Conservation (phyloP, 768 basidiomycete species). For the Mycena belliarum region DNA sequence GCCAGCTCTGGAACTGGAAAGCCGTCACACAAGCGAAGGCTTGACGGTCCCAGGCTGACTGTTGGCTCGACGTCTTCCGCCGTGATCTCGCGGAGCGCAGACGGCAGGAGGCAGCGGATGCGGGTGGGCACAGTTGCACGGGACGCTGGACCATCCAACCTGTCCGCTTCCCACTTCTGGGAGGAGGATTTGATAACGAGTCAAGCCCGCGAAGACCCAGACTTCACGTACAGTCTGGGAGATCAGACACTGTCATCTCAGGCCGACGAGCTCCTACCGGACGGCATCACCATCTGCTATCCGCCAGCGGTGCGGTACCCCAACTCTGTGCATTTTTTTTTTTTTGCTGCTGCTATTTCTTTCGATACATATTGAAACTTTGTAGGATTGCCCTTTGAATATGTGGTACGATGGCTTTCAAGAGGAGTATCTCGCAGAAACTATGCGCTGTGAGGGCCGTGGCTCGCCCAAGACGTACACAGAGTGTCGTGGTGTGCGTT, state of each 20-base stretch:
- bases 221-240: constrained; percentile 3
- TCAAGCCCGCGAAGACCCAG: not conserved
- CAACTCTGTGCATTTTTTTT: too few relatives aligned
- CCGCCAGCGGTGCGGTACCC: not conserved
- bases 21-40: not conserved
- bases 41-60: not conserved
- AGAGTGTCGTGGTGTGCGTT: not conserved
- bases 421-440: not conserved
- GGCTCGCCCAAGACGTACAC: not conserved
- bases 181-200: not conserved
- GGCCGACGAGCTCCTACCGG: not conserved
- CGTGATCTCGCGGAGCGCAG: not conserved
- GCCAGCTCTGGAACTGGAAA: too few relatives aligned
- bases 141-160: not conserved
- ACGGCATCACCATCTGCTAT: not conserved
- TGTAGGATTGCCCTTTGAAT: constrained; percentile 1
- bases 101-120: not conserved
- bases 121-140: not conserved
- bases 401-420: not conserved
- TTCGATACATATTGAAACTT: too few relatives aligned
- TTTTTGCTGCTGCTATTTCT: too few relatives aligned
- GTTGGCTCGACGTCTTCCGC: not conserved
- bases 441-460: not conserved
- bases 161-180: not conserved
- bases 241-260: not conserved